These are phyloP conservation scores for Lasiosphaeria ovina DNA, from an alignment of 495 filamentous ascomycete species.

Conservation along the genomic window DNA sequence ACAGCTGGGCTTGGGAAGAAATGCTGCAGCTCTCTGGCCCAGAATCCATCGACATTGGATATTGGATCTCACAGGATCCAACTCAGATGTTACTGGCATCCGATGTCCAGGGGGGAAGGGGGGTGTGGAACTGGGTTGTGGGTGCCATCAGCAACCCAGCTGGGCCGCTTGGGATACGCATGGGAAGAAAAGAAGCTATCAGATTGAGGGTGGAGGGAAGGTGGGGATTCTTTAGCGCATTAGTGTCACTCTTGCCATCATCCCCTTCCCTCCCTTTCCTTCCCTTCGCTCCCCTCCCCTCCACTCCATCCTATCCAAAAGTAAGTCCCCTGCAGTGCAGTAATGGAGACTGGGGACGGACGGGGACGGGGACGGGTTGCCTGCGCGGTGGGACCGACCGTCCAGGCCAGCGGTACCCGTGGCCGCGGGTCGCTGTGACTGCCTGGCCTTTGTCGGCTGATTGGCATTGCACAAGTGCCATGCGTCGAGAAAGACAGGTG, in stretches of 20 bases:
- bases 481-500: constrained; percentile 1
- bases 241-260: background rate
- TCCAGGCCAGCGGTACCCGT: background rate
- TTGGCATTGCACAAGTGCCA: constrained; percentile 8
- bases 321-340: constrained; percentile 1
- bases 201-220: background rate
- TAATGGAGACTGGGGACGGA: background rate
- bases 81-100: background rate
- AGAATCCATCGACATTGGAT: too few relatives aligned
- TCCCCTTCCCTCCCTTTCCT: background rate
- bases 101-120: background rate
- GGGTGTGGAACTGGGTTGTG: too few relatives aligned
- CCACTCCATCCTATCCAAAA: background rate
- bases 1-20: background rate
- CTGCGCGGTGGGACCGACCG: background rate
- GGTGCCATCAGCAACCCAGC: background rate
- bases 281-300: background rate
- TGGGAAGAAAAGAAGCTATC: too few relatives aligned
- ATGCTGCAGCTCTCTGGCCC: background rate
- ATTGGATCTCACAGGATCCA: background rate
- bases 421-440: constrained; percentile 1
- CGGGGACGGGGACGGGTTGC: background rate
- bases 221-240: background rate
- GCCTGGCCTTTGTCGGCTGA: background rate
- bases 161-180: background rate